A percentile compares a stretch with the other conserved stretches of the same genome.
Evolutionary conservation across 495 filamentous ascomycete species (phyloP).

Genomic region (Chaetomidium leptoderma): DNA sequence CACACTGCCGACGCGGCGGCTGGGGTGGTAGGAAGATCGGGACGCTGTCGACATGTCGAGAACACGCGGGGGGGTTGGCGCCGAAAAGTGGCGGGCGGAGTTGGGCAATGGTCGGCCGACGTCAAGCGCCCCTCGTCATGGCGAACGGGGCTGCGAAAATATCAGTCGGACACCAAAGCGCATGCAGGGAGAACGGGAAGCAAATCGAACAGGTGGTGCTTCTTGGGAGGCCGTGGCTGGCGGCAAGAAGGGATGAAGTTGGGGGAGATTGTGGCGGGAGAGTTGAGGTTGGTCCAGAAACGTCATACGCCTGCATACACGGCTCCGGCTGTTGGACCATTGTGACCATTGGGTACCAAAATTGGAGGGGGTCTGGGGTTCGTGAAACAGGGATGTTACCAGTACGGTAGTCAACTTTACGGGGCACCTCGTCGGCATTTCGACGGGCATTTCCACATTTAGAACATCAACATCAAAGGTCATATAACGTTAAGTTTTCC

Average conservation of each 20-base stretch:
- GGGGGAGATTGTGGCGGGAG: background rate
- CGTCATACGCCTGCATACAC: constrained; percentile 4
- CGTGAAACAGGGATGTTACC: background rate
- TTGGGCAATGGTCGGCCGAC: background rate
- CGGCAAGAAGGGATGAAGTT: background rate
- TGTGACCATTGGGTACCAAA: background rate
- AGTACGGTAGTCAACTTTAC: no score
- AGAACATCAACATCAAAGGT: no score
- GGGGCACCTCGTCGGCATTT: no score
- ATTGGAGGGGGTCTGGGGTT: background rate
- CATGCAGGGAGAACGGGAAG: background rate
- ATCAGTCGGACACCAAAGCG: background rate
- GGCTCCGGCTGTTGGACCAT: background rate
- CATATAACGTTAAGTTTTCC: no score
- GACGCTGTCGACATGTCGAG: constrained; percentile 43
- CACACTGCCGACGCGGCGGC: constrained; percentile 43
- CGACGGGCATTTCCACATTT: no score
- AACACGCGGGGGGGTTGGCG: constrained; percentile 11
- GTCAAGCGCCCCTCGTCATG: constrained; percentile 12
- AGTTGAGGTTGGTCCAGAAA: background rate
- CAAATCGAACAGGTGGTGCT: background rate
- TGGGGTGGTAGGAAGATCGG: constrained; percentile 35
- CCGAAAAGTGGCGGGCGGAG: constrained; percentile 1
- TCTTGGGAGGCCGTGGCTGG: background rate
- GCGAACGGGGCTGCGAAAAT: background rate